Conservation (phyloP, 495 filamentous ascomycete genomes). For the Cairneyella variabilis region DNA sequence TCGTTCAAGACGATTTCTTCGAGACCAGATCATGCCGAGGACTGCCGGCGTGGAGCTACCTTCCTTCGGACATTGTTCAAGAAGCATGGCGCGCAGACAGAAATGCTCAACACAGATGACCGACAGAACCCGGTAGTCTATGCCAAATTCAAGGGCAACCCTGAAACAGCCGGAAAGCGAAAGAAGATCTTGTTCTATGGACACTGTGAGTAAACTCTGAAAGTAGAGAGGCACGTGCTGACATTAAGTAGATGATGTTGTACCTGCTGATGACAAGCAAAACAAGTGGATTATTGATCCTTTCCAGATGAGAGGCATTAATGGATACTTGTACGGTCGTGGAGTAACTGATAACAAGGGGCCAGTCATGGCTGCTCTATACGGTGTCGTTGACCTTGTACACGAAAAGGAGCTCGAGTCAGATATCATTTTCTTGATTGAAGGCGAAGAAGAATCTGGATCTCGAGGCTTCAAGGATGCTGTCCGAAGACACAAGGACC, state of each 20-base stretch:
- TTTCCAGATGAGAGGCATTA: constrained; percentile 76
- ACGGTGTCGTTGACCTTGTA: constrained; percentile 83
- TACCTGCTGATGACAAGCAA: constrained; percentile 77
- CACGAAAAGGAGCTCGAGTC: constrained; percentile 73
- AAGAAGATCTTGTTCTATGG: constrained; percentile 96
- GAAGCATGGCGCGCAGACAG: constrained; percentile 81
- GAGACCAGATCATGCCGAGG: constrained; percentile 73
- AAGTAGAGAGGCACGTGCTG: neutral
- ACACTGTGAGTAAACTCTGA: constrained; percentile 48
- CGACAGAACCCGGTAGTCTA: constrained; percentile 82
- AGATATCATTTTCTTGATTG: constrained; percentile 89
- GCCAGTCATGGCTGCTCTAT: constrained; percentile 86
- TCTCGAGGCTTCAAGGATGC: constrained; percentile 83
- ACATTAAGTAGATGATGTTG: constrained; percentile 67
- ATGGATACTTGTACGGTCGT: constrained; percentile 95
- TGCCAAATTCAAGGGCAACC: constrained; percentile 77
- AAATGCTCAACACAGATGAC: constrained; percentile 70
- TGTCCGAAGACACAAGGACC: constrained; percentile 69
- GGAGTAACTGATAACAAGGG: constrained; percentile 97
- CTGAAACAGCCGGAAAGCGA: constrained; percentile 46
- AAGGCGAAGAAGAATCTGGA: constrained; percentile 95
- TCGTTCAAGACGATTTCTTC: constrained; percentile 89
- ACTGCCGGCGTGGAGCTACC: constrained; percentile 88
- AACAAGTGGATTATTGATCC: constrained; percentile 83
- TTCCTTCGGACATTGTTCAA: constrained; percentile 87